These are phyloP conservation scores for Phlebiopsis flavidoalba DNA, from an alignment of 768 basidiomycete genomes.

Conservation along the genomic window DNA sequence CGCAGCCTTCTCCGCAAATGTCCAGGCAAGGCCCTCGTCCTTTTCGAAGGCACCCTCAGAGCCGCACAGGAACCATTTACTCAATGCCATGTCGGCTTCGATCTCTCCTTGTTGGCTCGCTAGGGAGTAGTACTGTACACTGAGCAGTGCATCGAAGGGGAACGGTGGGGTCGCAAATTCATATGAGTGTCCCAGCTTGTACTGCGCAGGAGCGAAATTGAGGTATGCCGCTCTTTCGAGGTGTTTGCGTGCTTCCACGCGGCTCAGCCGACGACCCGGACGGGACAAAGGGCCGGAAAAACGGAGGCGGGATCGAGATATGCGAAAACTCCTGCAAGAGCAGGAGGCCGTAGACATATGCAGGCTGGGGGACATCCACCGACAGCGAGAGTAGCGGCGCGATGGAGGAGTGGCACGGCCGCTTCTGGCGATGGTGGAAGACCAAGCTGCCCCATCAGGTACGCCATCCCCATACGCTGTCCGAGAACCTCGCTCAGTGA, in stretches of 20 bases:
- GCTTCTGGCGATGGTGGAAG: conserved; percentile 44
- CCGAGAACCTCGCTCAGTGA: conserved; percentile 8
- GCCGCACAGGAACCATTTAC: conserved; percentile 96
- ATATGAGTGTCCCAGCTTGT: conserved; percentile 89
- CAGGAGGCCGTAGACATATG: conserved; percentile 85
- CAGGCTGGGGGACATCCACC: conserved; percentile 77
- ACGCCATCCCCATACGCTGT: conserved; percentile 92
- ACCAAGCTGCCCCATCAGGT: conserved; percentile 83
- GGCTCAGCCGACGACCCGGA: conserved; percentile 37
- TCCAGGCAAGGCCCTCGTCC: conserved; percentile 79
- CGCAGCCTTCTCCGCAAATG: conserved; percentile 87
- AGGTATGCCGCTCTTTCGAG: conserved; percentile 85
- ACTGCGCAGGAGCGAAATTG: conserved; percentile 80
- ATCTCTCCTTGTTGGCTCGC: conserved; percentile 82
- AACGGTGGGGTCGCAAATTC: conserved; percentile 86
- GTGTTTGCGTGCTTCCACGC: conserved; percentile 69
- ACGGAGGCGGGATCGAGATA: conserved; percentile 43
- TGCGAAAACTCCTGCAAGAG: conserved; percentile 82
- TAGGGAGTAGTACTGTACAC: conserved; percentile 84
- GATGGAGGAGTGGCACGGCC: conserved; percentile 70
- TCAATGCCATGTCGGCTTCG: conserved; percentile 95
- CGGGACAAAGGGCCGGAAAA: conserved; percentile 52
- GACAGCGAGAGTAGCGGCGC: conserved; percentile 73
- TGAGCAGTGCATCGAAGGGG: conserved; percentile 82
- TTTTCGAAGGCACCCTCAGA: conserved; percentile 74